Evolutionary conservation across 345 rosid species (phyloP).

Genomic region (Rubroshorea leprosula): DNA sequence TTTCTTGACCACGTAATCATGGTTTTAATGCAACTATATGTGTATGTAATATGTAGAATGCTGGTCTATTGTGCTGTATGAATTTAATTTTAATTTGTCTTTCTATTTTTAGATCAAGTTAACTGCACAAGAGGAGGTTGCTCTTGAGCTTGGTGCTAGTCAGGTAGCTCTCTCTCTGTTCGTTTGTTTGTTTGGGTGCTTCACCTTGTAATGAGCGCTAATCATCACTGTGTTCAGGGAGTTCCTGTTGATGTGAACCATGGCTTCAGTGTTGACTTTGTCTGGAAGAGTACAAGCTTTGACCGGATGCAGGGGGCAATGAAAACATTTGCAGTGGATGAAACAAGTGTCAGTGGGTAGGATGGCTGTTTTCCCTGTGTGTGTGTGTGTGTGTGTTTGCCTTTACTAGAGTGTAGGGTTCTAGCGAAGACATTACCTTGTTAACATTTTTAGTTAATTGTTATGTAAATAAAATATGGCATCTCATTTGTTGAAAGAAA

Average conservation of each 20-base stretch:
- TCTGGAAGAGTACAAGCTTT: slow-evolving; percentile 99
- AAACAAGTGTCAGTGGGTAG: slow-evolving; percentile 99
- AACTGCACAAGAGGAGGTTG: slow-evolving; percentile 98
- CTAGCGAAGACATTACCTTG: too few species aligned
- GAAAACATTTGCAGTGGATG: slow-evolving; percentile 99
- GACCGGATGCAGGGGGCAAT: slow-evolving; percentile 99
- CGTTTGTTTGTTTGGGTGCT: slow-evolving; percentile 6
- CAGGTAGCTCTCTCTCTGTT: slow-evolving; percentile 50
- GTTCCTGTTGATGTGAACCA: slow-evolving; percentile 93
- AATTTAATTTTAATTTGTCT: neutral
- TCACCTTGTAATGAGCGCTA: slow-evolving; percentile 4
- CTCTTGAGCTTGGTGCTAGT: slow-evolving; percentile 97
- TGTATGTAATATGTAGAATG: neutral
- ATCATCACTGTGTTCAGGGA: slow-evolving; percentile 43
- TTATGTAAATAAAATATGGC: too few species aligned
- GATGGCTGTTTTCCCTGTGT: slow-evolving; percentile 20
- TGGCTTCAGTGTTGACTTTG: slow-evolving; percentile 97
- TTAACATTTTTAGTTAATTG: too few species aligned
- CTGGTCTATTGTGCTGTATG: neutral
- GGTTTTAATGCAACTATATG: neutral
- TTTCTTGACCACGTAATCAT: slow-evolving; percentile 7
- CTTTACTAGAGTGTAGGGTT: neutral
- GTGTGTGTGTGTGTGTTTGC: slow-evolving; percentile 2
- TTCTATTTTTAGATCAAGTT: slow-evolving; percentile 64
- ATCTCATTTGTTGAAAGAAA: too few species aligned